These are phyloP conservation scores for Rasamsonia emersonii DNA, from an alignment of 2,329 filamentous ascomycete genomes.

Conservation along the genomic window DNA sequence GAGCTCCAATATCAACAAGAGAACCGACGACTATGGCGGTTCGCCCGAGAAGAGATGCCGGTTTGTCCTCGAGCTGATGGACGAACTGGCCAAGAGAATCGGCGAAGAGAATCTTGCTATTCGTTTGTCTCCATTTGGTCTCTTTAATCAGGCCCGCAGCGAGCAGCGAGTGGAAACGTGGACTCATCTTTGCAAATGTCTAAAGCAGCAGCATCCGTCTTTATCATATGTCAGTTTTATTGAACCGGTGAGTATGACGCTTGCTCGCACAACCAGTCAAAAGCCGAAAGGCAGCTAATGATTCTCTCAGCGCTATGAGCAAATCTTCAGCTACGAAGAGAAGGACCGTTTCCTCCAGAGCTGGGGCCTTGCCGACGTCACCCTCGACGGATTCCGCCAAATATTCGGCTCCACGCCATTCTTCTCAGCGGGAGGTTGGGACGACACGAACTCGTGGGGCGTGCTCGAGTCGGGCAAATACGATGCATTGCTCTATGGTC, in stretches of 20 bases:
- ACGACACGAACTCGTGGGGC: conserved; percentile 43
- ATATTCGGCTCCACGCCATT: conserved; percentile 48
- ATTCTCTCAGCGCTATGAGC: conserved; percentile 37
- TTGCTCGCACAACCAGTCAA: not conserved
- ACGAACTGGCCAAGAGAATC: conserved; percentile 34
- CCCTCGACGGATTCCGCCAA: conserved; percentile 40
- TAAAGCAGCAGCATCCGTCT: conserved; percentile 37
- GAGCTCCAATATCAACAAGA: conserved; percentile 41
- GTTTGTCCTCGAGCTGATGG: conserved; percentile 50
- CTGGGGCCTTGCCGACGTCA: conserved; percentile 40
- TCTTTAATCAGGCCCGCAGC: conserved; percentile 45
- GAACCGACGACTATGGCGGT: conserved; percentile 45
- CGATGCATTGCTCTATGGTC: conserved; percentile 41
- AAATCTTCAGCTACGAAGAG: conserved; percentile 41
- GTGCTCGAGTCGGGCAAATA: conserved; percentile 41
- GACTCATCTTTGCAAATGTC: conserved; percentile 40
- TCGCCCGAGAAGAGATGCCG: conserved; percentile 44
- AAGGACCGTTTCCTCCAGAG: conserved; percentile 42
- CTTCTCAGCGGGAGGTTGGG: conserved; percentile 48
- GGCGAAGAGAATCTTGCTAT: conserved; percentile 41
- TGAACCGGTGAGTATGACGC: conserved; percentile 33
- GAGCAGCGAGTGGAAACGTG: conserved; percentile 47
- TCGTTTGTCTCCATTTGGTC: conserved; percentile 41
- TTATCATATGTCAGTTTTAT: conserved; percentile 49
- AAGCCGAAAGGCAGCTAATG: not conserved